These are phyloP conservation scores for Lobosporangium transversale DNA, from an alignment of 192 early-diverging fungal genomes.

Conservation along the genomic window DNA sequence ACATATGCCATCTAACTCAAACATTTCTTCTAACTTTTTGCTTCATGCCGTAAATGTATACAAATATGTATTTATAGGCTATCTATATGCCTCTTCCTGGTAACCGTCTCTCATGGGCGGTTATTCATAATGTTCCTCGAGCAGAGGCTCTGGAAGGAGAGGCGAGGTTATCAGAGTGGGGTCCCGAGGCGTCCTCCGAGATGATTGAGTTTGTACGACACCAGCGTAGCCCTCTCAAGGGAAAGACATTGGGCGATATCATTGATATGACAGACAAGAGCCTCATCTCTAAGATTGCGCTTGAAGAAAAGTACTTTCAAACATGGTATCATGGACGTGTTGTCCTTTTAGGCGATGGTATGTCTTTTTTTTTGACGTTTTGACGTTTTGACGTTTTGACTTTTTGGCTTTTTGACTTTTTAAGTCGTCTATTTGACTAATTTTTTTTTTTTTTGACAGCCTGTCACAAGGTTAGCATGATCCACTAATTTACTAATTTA, in stretches of 20 bases:
- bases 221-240: conserved; percentile 33
- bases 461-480: conserved; percentile 54
- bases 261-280: conserved; percentile 34
- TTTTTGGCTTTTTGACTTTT: no score
- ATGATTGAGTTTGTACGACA: conserved; percentile 43
- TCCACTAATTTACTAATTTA: no score
- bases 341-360: conserved; percentile 45
- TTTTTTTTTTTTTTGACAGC: conserved; percentile 12
- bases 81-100: conserved; percentile 51
- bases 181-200: conserved; percentile 28
- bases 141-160: conserved; percentile 26
- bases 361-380: neutral
- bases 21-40: neutral
- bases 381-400: no score
- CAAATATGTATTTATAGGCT: conserved; percentile 18
- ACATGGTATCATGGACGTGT: conserved; percentile 41
- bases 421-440: no score
- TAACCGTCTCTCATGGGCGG: conserved; percentile 43
- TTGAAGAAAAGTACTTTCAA: conserved; percentile 51
- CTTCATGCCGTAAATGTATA: neutral
- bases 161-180: conserved; percentile 38
- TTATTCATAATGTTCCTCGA: conserved; percentile 36
- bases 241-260: conserved; percentile 25
- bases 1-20: neutral
- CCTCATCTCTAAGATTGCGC: conserved; percentile 43